Evolutionary conservation across 164 flowering plant genomes (phyloP), one percentile per base, ranked within the genome.

Genomic region (Nelumbo lutea): DNA sequence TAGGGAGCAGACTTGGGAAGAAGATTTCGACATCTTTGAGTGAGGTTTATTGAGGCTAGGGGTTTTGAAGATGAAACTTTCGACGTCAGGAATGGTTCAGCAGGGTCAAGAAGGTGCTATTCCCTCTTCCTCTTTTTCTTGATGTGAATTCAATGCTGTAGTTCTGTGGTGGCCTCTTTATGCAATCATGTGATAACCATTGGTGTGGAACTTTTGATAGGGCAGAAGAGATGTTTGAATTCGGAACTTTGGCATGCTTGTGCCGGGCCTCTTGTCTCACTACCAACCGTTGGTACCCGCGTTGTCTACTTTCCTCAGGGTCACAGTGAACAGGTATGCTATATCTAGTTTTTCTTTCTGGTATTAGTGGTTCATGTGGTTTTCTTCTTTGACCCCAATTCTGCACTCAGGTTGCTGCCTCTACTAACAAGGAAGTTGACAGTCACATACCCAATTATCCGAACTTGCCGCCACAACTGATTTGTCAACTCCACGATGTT

Each of bases 241-340:
- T 91, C 97, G 42, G 95, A 91, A 79, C 86, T 91, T 64, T 91
- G 97, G 97, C 96, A 91, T 82, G 97, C 97, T 9, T 91, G 97
- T 62, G 97, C 97, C 59, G 97, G 97, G 2, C 97, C 97, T 15
- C 85, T 91, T 9, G 96, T 91, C 64, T 89, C 87, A 42, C 82
- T 90, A n/a, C 97, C 96, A 2, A 80, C 88, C 0, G 76, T 86
- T 5, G 93, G 93, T 45, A 88, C 83, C 70, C 88, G 89, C 0
- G 97, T 90, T 64, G 94, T 90, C 66, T 90, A 90, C 82, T 86
- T 90, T 56, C 88, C 96, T 66, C 96, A 90, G 84, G 97, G 97
- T 60, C 97, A 91, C 41, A 89, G 96, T 40, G 97, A 91, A 77
- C 97, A 91, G 93, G 97, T 84, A 68, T 40, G 14, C 0, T 1